phyloP scores from a whole-genome alignment of 371 early-diverging fungal genomes.

The Saksenaea oblongispora region DNA sequence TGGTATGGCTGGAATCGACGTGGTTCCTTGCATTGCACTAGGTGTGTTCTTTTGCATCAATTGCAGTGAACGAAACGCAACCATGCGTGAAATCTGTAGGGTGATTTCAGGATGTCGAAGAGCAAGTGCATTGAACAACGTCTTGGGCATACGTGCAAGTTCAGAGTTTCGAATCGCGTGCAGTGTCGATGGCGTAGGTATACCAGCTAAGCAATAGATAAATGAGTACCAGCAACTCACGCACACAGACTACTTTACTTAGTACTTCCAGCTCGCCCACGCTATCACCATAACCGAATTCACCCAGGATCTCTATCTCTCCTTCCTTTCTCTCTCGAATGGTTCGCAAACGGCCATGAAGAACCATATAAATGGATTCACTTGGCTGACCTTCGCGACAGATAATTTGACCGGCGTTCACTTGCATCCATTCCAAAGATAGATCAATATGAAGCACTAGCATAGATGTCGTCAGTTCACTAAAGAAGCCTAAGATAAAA shows the following conservation, averaged over 20 bases:
- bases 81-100: conserved; percentile 86
- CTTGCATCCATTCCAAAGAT: conserved; percentile 95
- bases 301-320: conserved; percentile 82
- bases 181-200: conserved; percentile 81
- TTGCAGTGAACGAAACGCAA: conserved; percentile 78
- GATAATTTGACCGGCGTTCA: conserved; percentile 89
- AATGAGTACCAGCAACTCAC: not conserved
- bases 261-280: conserved; percentile 96
- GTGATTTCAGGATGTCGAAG: conserved; percentile 89
- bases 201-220: conserved; percentile 45
- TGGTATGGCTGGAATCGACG: conserved; percentile 5
- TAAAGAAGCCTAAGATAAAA: too few relatives aligned
- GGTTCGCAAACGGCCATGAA: conserved; percentile 91
- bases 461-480: not conserved
- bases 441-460: conserved; percentile 88
- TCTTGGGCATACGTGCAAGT: conserved; percentile 93
- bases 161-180: conserved; percentile 98
- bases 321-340: conserved; percentile 70
- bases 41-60: conserved; percentile 34
- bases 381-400: conserved; percentile 85
- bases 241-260: conserved; percentile 30
- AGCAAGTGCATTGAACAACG: conserved; percentile 90
- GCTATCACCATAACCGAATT: conserved; percentile 93
- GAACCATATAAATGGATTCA: conserved; percentile 89
- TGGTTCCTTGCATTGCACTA: conserved; percentile 12